Evolutionary conservation across 2,329 filamentous ascomycete genomes (phyloP), one percentile per base, ranked within the genome.

Genomic region (Colletotrichum sp.): DNA sequence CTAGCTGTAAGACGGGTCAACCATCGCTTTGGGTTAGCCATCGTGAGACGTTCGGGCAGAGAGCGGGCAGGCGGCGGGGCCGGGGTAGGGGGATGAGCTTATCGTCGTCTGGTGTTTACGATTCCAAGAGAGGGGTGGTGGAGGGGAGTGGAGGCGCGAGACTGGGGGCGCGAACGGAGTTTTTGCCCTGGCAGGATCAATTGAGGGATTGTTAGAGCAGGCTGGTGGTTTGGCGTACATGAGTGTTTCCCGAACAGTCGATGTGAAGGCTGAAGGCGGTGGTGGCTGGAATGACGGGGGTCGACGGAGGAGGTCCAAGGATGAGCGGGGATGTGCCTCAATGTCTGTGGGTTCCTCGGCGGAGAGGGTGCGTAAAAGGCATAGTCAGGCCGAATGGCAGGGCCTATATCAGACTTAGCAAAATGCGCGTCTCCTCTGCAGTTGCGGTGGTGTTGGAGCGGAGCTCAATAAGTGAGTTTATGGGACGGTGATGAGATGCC

Each of bases 101-200:
- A 73, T 67, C 70, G 64, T 69, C 59, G 74, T 76, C 71, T 76
- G 65, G 74, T 65, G 65, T 76, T 76, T 74, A 76, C 74, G 59
- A 76, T 73, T 64, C 57, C 59, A 74, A 69, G 74, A 69, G 74
- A 65, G 70, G 57, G 64, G 32, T 32, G 44, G 64, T 68, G 57
- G 65, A 74, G 71, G 68, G 55, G 39, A 68, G 74, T 65, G 64
- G 49, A 65, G 57, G 73, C 57, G 36, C 57, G 44, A 63, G 18
- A n/a, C 57, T 66, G 39, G 60, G 73, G 74, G 70, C 32, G 64
- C 64, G 70, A 76, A 76, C 34, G 44, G 64, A 74, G 65, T 65
- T 28, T 64, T 68, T 63, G 18, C 44, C 44, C 70, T 67, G 24
- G 57, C 67, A 57, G 64, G 72, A 72, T 72, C 52, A 6, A 72